Evolutionary conservation across 352 stramenopile genomes (phyloP).

Genomic region (Vaucheria bursata): DNA sequence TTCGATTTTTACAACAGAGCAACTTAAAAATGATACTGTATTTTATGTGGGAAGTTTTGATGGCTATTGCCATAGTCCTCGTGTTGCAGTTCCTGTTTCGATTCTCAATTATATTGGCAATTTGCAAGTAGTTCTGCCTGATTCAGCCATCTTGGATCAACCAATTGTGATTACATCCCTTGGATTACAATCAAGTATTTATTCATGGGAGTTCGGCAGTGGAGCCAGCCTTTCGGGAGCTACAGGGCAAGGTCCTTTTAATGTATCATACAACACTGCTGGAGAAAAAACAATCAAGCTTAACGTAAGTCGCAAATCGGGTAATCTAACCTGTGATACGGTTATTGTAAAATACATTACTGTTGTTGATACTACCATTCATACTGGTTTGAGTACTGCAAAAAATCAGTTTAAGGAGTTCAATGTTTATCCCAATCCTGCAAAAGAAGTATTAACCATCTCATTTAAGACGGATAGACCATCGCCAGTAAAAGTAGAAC

Average conservation of each 20-base stretch:
- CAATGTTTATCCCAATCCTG: conserved; percentile 7
- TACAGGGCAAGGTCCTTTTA: conserved; percentile 6
- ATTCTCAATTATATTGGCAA: conserved; percentile 9
- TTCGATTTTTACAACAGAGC: conserved; percentile 8
- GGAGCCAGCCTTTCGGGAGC: conserved; percentile 2
- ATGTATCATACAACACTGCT: conserved; percentile 8
- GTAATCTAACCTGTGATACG: conserved; percentile 7
- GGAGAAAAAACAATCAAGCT: conserved; percentile 8
- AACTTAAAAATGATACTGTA: conserved; percentile 9
- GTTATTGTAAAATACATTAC: conserved; percentile 9
- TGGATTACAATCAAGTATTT: conserved; percentile 9
- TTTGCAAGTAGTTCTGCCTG: conserved; percentile 6
- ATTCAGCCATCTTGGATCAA: conserved; percentile 7
- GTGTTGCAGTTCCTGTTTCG: conserved; percentile 5
- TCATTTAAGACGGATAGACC: conserved; percentile 7
- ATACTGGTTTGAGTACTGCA: conserved; percentile 7
- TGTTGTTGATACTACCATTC: conserved; percentile 8
- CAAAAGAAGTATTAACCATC: conserved; percentile 8
- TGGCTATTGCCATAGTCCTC: conserved; percentile 5
- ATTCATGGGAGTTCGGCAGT: conserved; percentile 5
- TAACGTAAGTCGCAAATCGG: conserved; percentile 6
- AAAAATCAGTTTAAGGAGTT: conserved; percentile 9
- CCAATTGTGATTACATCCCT: conserved; percentile 7
- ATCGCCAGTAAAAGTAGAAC: conserved; percentile 7
- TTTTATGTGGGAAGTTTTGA: conserved; percentile 8